Evolutionary conservation across 805 yeast species (phyloP).

Genomic region (Wickerhamiella domercqiae): DNA sequence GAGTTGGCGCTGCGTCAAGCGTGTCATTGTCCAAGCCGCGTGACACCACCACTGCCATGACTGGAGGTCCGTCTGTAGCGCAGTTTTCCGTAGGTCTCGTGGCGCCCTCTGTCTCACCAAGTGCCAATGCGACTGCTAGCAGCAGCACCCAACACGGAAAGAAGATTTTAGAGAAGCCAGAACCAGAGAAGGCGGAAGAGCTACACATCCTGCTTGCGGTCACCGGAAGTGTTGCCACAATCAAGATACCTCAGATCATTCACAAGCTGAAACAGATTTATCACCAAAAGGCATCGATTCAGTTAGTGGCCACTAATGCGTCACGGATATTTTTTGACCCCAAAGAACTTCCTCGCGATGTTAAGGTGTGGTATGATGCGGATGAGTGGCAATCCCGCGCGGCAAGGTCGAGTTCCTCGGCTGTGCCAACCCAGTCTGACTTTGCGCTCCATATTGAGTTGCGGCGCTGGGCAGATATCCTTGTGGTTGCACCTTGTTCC

Average conservation of each 20-base stretch:
- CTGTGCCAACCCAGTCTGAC: constrained; percentile 40
- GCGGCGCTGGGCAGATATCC: constrained; percentile 91
- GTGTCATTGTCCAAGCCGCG: too few relatives aligned
- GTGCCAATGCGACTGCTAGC: too few relatives aligned
- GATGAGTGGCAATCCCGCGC: constrained; percentile 90
- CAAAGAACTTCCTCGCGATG: constrained; percentile 32
- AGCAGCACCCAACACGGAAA: too few relatives aligned
- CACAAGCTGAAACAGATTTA: constrained; percentile 72
- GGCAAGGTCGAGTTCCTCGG: constrained; percentile 7
- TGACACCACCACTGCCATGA: too few relatives aligned
- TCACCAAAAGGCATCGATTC: constrained; percentile 59
- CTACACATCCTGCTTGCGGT: constrained; percentile 82
- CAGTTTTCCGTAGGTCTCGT: too few relatives aligned
- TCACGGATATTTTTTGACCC: constrained; percentile 24
- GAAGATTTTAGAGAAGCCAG: background rate
- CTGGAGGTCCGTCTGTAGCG: too few relatives aligned
- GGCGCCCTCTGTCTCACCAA: too few relatives aligned
- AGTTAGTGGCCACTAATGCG: constrained; percentile 54
- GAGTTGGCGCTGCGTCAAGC: constrained; percentile 1
- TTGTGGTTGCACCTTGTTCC: constrained; percentile 82
- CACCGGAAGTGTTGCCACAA: constrained; percentile 93
- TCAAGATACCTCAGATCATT: constrained; percentile 78
- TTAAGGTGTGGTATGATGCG: constrained; percentile 78
- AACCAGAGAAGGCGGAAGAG: constrained; percentile 35
- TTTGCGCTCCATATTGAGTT: constrained; percentile 85